Base-by-base conservation (phyloP, 352 stramenopile species). In the Phytophthora megakarya region DNA sequence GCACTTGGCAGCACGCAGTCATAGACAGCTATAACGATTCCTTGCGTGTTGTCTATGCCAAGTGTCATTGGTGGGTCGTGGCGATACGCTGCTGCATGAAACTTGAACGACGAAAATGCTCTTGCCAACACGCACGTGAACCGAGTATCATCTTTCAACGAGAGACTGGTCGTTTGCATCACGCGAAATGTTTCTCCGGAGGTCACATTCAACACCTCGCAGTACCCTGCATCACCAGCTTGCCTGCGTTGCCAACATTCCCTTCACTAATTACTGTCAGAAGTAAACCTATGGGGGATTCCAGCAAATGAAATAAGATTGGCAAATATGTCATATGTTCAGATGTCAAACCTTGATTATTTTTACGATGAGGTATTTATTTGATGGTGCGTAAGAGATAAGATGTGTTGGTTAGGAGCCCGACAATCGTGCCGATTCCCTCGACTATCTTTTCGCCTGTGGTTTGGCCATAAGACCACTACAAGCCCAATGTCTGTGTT, bases 111-210 rank as follows among this genome's bases (percentile, higher is more conserved):
- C 5, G 81, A 79, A 47, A 93, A 93, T 3, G 57, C 50, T 37
- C 70, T 65, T 1, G 85, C 82, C 18, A 86, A 70, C n/a, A 80
- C 70, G 44, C 85, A 92, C 19, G 80, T 90, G 67, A 90, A 93
- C 11, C 75, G 78, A 52, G 75, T 67, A 28, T 90, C 80, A 15
- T 88, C 73, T 58, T 88, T 89, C 9, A 93, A 66, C 46, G 80
- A 89, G 3, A 84, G 51, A 44, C 68, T 69, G 5, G 76, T 89
- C 13, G 81, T 90, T 16, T 75, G 81, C 85, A 92, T 90, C 7
- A 86, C 68, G n/a, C 51, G 78, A 45, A 88, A 87, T 1, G 75
- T 53, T 48, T 85, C 52, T 37, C 71, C 78, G 7, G 72, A 89
- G 0, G 71, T 76, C 7, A 48, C 51, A 42, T 93, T 91, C 18